phyloP scores from a whole-genome alignment of 169 alveolate genomes.

The Plasmodium gonderi region DNA sequence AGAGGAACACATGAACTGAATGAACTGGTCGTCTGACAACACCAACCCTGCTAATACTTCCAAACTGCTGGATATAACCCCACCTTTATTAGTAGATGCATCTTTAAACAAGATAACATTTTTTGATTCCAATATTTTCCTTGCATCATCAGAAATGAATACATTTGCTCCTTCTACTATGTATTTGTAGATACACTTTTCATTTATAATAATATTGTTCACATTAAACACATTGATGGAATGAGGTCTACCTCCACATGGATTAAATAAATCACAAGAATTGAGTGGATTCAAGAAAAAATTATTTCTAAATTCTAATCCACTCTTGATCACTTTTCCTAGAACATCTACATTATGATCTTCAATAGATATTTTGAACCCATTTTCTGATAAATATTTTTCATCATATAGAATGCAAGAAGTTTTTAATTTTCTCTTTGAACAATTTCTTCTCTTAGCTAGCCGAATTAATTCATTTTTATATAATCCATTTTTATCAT shows the following conservation, averaged over 20 bases:
- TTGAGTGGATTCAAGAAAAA: conserved; percentile 81
- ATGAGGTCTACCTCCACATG: conserved; percentile 93
- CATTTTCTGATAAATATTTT: conserved; percentile 78
- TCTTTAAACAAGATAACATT: conserved; percentile 88
- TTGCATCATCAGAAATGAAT: conserved; percentile 89
- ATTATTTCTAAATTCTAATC: conserved; percentile 85
- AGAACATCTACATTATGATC: conserved; percentile 83
- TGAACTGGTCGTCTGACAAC: conserved; percentile 81
- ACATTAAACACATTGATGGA: conserved; percentile 87
- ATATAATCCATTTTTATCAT: conserved; percentile 88
- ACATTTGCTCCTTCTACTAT: conserved; percentile 91
- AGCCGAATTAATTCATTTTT: conserved; percentile 83
- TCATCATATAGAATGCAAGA: conserved; percentile 79
- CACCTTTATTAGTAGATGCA: conserved; percentile 91
- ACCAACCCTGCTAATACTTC: conserved; percentile 90
- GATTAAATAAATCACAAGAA: conserved; percentile 87
- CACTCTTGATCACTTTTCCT: conserved; percentile 83
- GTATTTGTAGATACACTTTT: conserved; percentile 81
- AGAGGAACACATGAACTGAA: conserved; percentile 72
- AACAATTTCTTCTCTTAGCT: conserved; percentile 76
- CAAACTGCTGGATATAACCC: conserved; percentile 89
- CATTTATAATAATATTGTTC: conserved; percentile 79
- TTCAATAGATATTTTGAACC: conserved; percentile 85
- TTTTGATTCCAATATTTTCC: conserved; percentile 83
- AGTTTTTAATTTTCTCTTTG: conserved; percentile 39